phyloP scores from a whole-genome alignment of 352 stramenopile species.

The Phytophthora fragariae region DNA sequence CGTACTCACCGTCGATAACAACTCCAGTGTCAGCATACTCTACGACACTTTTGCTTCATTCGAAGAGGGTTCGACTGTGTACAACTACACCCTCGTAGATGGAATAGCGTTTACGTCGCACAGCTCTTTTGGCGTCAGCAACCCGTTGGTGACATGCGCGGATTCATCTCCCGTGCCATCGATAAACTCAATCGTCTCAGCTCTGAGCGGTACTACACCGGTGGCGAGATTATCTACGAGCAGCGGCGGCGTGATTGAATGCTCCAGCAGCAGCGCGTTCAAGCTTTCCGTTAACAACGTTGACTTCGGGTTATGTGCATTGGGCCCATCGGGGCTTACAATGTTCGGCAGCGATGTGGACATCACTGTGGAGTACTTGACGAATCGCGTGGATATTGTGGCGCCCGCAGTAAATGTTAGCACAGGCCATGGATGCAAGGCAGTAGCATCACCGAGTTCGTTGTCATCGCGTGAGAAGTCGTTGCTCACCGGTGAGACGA shows the following conservation, averaged over 20 bases:
- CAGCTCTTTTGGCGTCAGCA: neutral
- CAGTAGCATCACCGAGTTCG: constrained; percentile 10
- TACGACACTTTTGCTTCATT: constrained; percentile 35
- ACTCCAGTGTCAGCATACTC: constrained; percentile 16
- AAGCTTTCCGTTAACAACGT: constrained; percentile 12
- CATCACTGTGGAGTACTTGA: constrained; percentile 19
- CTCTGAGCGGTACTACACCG: neutral
- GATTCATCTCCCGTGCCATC: constrained; percentile 2
- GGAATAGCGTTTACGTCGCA: constrained; percentile 22
- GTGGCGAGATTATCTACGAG: constrained; percentile 11
- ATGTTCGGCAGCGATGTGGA: constrained; percentile 27
- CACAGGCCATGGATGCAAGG: neutral
- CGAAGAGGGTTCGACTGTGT: constrained; percentile 9
- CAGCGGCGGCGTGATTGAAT: constrained; percentile 5
- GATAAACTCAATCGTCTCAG: constrained; percentile 21
- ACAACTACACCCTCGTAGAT: constrained; percentile 39
- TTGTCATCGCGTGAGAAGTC: constrained; percentile 16
- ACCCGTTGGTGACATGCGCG: constrained; percentile 5
- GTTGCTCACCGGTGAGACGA: constrained; percentile 19
- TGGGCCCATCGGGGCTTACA: constrained; percentile 11
- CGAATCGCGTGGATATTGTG: constrained; percentile 3
- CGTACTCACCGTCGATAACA: constrained; percentile 12
- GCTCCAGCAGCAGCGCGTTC: constrained; percentile 8
- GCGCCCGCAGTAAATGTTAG: neutral
- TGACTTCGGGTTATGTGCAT: constrained; percentile 23